phyloP scores from a whole-genome alignment of 768 basidiomycete genomes.

The Naganishia antarctica region DNA sequence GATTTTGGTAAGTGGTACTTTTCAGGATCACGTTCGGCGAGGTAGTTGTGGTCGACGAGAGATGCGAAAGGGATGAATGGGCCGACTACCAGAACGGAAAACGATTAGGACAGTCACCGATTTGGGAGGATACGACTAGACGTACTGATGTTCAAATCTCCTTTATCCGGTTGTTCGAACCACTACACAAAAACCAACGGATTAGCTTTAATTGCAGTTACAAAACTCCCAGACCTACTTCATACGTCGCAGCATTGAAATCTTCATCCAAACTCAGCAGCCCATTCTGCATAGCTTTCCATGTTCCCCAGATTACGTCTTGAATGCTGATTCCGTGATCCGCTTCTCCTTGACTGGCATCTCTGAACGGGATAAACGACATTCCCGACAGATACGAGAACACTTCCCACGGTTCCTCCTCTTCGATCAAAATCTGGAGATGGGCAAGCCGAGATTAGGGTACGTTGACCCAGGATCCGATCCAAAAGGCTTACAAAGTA shows the following conservation, averaged over 20 bases:
- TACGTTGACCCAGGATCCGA: not conserved
- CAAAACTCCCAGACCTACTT: conserved; percentile 48
- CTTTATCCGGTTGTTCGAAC: conserved; percentile 68
- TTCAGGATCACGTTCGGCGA: conserved; percentile 61
- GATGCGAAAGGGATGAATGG: conserved; percentile 77
- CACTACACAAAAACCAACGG: conserved; percentile 58
- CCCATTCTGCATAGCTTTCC: conserved; percentile 53
- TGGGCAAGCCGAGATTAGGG: conserved; percentile 58
- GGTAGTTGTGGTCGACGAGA: conserved; percentile 67
- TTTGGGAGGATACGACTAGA: conserved; percentile 74
- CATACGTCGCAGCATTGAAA: conserved; percentile 56
- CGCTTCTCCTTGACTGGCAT: conserved; percentile 84
- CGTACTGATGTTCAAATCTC: conserved; percentile 68
- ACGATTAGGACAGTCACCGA: conserved; percentile 45
- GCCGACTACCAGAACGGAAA: conserved; percentile 38
- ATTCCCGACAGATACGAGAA: conserved; percentile 87
- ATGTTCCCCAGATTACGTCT: conserved; percentile 86
- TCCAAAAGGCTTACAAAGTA: conserved; percentile 65
- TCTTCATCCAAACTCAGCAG: conserved; percentile 50
- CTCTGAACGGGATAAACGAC: conserved; percentile 76
- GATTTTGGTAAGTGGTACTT: too few species aligned
- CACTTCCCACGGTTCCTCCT: conserved; percentile 72
- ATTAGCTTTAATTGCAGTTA: not conserved
- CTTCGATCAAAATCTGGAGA: conserved; percentile 50
- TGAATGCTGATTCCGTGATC: conserved; percentile 92